Evolutionary conservation across 768 basidiomycete species (phyloP).

Genomic region (Pholiota conissans): DNA sequence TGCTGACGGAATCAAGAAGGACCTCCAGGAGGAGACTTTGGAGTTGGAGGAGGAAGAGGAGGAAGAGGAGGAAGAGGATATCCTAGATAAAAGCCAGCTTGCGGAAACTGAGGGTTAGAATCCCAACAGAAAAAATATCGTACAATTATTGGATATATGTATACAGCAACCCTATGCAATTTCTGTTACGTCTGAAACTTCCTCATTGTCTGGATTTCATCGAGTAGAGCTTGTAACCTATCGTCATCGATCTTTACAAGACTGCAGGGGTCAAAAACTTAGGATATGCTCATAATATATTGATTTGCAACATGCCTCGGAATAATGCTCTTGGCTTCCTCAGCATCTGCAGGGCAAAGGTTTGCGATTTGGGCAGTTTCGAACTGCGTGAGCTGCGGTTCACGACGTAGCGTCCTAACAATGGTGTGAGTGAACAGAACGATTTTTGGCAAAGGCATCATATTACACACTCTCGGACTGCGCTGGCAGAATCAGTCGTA

Average conservation of each 20-base stretch:
- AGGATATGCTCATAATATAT: not conserved
- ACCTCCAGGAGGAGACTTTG: constrained; percentile 35
- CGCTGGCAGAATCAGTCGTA: constrained; percentile 79
- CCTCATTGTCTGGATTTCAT: constrained; percentile 88
- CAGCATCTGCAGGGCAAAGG: constrained; percentile 81
- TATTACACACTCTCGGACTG: constrained; percentile 82
- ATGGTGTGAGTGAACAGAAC: not conserved
- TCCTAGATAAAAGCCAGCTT: constrained; percentile 40
- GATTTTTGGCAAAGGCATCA: not conserved
- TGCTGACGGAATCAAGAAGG: constrained; percentile 27
- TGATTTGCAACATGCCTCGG: constrained; percentile 59
- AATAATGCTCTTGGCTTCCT: constrained; percentile 89
- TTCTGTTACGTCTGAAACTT: constrained; percentile 60
- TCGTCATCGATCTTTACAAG: constrained; percentile 90
- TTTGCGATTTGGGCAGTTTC: constrained; percentile 94
- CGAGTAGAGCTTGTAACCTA: constrained; percentile 73
- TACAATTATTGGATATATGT: constrained; percentile 12
- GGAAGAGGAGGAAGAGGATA: constrained; percentile 38
- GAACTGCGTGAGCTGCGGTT: constrained; percentile 81
- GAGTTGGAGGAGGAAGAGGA: constrained; percentile 46
- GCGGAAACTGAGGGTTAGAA: constrained; percentile 55
- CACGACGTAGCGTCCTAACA: constrained; percentile 71
- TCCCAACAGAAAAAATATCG: not conserved
- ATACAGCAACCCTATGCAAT: not conserved
- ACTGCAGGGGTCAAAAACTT: constrained; percentile 41